Percentiles rank a stretch among this genome's conserved stretches.
phyloP scores from a whole-genome alignment of 495 filamentous ascomycete species.

The Aspergillus ellipticus region DNA sequence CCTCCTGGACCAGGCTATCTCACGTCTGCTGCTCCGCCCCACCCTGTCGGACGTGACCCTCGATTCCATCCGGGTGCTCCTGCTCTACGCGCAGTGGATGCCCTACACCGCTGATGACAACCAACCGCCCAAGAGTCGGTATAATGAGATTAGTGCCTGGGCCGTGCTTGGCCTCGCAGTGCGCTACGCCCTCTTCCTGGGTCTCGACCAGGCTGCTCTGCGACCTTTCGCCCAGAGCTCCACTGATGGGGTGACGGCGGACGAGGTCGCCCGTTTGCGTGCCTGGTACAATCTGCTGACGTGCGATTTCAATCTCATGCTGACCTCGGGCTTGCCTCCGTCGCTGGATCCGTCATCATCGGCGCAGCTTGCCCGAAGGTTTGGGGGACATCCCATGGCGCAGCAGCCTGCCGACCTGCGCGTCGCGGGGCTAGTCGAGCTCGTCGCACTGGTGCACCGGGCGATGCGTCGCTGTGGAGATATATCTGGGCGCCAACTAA shows the following conservation, averaged over 20 bases:
- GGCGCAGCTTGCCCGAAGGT: neutral
- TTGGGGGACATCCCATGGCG: neutral
- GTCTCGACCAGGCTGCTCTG: neutral
- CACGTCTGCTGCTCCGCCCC: neutral
- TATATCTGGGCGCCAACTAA: neutral
- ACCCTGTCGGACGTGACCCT: neutral
- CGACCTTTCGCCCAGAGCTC: neutral
- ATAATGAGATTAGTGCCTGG: neutral
- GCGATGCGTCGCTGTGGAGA: neutral
- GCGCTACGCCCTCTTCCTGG: neutral
- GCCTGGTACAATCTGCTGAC: neutral
- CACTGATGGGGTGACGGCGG: neutral
- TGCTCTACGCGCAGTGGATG: neutral
- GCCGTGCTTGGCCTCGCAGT: neutral
- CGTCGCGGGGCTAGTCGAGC: neutral
- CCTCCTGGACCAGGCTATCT: neutral
- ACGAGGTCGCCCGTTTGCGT: neutral
- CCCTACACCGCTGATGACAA: neutral
- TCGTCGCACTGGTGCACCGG: neutral
- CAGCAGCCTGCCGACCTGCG: neutral
- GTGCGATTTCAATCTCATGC: neutral
- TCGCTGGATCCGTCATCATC: neutral
- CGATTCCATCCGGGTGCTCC: neutral
- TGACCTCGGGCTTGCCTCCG: neutral
- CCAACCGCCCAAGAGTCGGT: neutral